Conservation (phyloP, 176 grass and related monocot species). For the Secale cereale region DNA sequence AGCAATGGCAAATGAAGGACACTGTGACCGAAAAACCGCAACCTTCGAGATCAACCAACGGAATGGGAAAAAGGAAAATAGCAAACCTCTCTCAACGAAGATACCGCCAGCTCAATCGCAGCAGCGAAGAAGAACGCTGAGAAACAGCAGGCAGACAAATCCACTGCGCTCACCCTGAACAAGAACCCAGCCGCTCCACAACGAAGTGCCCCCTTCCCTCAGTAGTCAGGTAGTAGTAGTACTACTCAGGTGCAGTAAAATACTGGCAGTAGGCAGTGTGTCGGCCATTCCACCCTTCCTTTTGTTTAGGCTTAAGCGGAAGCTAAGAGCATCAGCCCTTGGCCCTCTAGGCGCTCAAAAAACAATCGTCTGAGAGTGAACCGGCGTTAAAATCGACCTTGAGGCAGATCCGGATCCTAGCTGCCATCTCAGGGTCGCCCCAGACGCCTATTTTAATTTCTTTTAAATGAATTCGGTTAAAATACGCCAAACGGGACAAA, state of each 20-base stretch:
- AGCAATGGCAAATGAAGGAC: neutral
- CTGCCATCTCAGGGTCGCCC: no score
- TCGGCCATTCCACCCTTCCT: neutral
- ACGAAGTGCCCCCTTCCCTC: conserved; percentile 9
- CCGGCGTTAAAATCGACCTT: no score
- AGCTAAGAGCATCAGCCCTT: no score
- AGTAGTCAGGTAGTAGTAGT: neutral
- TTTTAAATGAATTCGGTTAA: no score
- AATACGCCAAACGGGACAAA: no score
- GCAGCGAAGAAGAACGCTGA: neutral
- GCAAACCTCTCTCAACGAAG: neutral
- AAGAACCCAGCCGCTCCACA: conserved; percentile 27
- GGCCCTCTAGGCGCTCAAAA: no score
- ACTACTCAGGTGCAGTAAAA: conserved; percentile 8
- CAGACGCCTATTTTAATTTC: no score
- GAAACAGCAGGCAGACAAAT: neutral
- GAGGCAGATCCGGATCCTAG: no score
- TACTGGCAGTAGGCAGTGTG: neutral
- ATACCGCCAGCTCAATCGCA: neutral
- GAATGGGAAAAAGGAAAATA: neutral
- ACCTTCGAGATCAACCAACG: neutral
- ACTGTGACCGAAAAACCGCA: neutral
- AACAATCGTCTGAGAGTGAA: no score
- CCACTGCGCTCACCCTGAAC: conserved; percentile 1
- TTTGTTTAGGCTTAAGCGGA: neutral